These are phyloP conservation scores for Lipomyces kockii DNA, from an alignment of 805 yeast species.

Conservation along the genomic window DNA sequence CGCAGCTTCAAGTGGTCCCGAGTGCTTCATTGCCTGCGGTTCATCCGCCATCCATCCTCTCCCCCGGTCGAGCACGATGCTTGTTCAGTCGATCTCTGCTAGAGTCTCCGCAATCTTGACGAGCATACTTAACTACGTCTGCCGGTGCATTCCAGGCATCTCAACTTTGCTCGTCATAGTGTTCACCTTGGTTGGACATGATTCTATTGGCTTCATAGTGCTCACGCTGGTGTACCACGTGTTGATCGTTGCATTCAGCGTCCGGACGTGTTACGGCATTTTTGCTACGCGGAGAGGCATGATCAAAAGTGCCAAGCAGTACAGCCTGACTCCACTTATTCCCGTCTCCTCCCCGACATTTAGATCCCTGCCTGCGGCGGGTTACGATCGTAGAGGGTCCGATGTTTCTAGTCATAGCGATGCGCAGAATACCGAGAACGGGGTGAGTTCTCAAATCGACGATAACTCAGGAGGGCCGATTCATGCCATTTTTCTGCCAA, in stretches of 20 bases:
- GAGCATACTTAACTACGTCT: conserved; percentile 2
- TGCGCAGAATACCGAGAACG: not conserved
- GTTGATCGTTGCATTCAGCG: conserved; percentile 25
- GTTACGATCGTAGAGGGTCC: not conserved
- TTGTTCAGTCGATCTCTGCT: conserved; percentile 12
- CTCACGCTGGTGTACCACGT: conserved; percentile 27
- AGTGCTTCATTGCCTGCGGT: not conserved
- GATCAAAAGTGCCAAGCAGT: not conserved
- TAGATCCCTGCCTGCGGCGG: too few species aligned
- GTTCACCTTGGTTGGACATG: not conserved
- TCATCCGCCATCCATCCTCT: not conserved
- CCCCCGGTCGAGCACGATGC: conserved; percentile 2
- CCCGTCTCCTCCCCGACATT: not conserved
- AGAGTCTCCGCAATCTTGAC: conserved; percentile 2
- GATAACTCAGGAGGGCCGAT: not conserved
- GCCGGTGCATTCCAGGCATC: conserved; percentile 22
- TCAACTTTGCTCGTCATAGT: conserved; percentile 20
- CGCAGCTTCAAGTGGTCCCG: not conserved
- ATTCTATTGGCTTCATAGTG: conserved; percentile 6
- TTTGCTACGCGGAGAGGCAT: conserved; percentile 13
- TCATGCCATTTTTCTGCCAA: conserved; percentile 36
- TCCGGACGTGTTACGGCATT: conserved; percentile 34
- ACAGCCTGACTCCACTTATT: too few species aligned
- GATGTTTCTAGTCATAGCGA: not conserved
- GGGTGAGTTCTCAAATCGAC: not conserved